phyloP scores from a whole-genome alignment of 192 early-diverging fungal genomes.

The Coemansia sp. region DNA sequence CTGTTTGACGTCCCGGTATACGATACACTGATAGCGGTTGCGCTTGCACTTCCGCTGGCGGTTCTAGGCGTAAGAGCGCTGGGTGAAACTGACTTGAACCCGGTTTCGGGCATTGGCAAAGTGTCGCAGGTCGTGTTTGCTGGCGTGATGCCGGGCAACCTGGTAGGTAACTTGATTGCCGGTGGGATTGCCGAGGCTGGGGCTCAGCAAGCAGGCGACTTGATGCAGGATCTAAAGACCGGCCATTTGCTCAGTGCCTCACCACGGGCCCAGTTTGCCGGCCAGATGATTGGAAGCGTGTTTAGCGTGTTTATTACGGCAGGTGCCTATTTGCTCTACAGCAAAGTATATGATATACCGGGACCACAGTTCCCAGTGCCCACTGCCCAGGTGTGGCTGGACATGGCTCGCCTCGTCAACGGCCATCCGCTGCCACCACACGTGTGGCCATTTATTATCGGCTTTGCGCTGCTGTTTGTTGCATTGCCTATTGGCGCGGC shows the following conservation, averaged over 20 bases:
- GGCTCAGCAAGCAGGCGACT: constrained; percentile 68
- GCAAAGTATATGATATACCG: constrained; percentile 66
- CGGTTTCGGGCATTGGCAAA: constrained; percentile 80
- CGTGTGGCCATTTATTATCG: constrained; percentile 59
- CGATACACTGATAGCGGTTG: constrained; percentile 66
- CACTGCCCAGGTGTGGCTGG: constrained; percentile 75
- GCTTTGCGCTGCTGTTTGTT: constrained; percentile 58
- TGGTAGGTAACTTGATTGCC: constrained; percentile 73
- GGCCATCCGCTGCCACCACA: constrained; percentile 68
- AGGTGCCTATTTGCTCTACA: constrained; percentile 68
- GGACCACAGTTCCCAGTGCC: constrained; percentile 68
- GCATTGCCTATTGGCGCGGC: constrained; percentile 24
- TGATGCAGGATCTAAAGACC: constrained; percentile 84
- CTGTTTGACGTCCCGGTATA: constrained; percentile 70
- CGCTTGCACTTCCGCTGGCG: constrained; percentile 69
- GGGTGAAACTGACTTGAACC: constrained; percentile 82
- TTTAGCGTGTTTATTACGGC: constrained; percentile 68
- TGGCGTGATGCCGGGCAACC: constrained; percentile 65
- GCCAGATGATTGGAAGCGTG: constrained; percentile 76
- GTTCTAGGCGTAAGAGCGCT: constrained; percentile 79
- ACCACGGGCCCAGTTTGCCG: constrained; percentile 80
- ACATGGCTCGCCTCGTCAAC: constrained; percentile 74
- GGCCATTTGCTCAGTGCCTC: constrained; percentile 80
- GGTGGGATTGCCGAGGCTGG: constrained; percentile 78
- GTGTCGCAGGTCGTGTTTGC: constrained; percentile 83